Percentiles rank a stretch among this genome's conserved stretches.
These are phyloP conservation scores for Domatiomyces catenatus DNA, from an alignment of 2,329 filamentous ascomycete genomes.

Conservation along the genomic window DNA sequence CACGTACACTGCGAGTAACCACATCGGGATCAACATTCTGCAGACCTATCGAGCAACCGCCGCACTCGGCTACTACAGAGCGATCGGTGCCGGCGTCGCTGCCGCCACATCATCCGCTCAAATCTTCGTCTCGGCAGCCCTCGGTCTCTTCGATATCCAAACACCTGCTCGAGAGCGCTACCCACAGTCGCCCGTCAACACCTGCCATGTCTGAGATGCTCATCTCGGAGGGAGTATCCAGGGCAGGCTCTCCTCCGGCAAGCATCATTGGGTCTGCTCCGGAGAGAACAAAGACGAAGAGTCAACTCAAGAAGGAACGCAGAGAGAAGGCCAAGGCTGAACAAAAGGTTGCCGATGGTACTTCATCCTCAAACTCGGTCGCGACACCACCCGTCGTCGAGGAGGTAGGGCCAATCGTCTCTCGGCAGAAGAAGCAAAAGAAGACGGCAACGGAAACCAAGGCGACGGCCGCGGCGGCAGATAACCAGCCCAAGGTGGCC, in stretches of 20 bases:
- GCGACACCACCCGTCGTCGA: slow-evolving; percentile 23
- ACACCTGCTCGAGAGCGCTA: not conserved
- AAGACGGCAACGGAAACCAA: slow-evolving; percentile 11
- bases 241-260: slow-evolving; percentile 43
- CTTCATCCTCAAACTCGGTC: slow-evolving; percentile 11
- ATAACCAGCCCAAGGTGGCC: not conserved
- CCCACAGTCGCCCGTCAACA: slow-evolving; percentile 44
- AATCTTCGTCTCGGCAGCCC: slow-evolving; percentile 34
- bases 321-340: slow-evolving; percentile 34
- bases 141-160: slow-evolving; percentile 21
- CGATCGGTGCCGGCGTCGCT: slow-evolving; percentile 3
- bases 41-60: slow-evolving; percentile 10
- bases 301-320: slow-evolving; percentile 45
- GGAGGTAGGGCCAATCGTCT: slow-evolving; percentile 45
- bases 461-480: slow-evolving; percentile 1
- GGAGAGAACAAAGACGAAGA: slow-evolving; percentile 45
- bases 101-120: slow-evolving; percentile 10
- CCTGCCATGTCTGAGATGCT: slow-evolving; percentile 44
- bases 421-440: slow-evolving; percentile 45
- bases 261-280: slow-evolving; percentile 44
- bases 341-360: slow-evolving; percentile 27
- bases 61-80: slow-evolving; percentile 13
- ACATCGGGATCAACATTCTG: slow-evolving; percentile 6
- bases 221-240: slow-evolving; percentile 41
- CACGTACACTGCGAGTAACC: slow-evolving; percentile 14